Conservation (phyloP, 2,329 filamentous ascomycete genomes). For the Paecilomyces formosus region DNA sequence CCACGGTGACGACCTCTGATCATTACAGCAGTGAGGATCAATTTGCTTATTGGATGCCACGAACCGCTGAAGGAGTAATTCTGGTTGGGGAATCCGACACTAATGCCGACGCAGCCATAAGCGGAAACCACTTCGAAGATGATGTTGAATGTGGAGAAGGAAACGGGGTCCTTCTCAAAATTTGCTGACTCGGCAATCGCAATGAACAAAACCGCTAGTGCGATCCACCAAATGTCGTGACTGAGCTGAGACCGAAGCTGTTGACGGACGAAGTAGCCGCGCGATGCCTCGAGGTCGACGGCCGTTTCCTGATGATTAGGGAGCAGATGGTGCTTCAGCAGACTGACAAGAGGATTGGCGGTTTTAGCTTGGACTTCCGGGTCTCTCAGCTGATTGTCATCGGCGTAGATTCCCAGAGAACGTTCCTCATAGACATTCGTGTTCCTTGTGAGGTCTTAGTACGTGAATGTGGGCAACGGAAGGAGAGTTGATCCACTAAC, state of each 20-base stretch:
- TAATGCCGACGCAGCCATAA: constrained; percentile 57
- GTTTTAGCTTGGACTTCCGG: constrained; percentile 9
- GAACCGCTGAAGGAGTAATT: constrained; percentile 51
- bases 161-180: constrained; percentile 44
- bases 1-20: constrained; percentile 51
- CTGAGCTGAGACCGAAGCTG: constrained; percentile 59
- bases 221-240: constrained; percentile 61
- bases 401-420: constrained; percentile 46
- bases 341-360: constrained; percentile 16
- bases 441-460: constrained; percentile 36
- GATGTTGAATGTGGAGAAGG: constrained; percentile 54
- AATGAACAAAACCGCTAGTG: constrained; percentile 54
- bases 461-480: not conserved
- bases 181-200: constrained; percentile 53
- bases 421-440: constrained; percentile 67
- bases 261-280: constrained; percentile 44
- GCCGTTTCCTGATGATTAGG: constrained; percentile 13
- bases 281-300: constrained; percentile 24
- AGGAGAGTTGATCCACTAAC: constrained; percentile 4
- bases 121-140: constrained; percentile 39
- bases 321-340: constrained; percentile 16
- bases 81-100: constrained; percentile 47
- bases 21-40: constrained; percentile 53
- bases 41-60: constrained; percentile 49
- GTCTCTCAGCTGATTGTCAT: constrained; percentile 18